These are phyloP conservation scores for Picea abies DNA, from an alignment of 83 land plant genomes.

Conservation along the genomic window DNA sequence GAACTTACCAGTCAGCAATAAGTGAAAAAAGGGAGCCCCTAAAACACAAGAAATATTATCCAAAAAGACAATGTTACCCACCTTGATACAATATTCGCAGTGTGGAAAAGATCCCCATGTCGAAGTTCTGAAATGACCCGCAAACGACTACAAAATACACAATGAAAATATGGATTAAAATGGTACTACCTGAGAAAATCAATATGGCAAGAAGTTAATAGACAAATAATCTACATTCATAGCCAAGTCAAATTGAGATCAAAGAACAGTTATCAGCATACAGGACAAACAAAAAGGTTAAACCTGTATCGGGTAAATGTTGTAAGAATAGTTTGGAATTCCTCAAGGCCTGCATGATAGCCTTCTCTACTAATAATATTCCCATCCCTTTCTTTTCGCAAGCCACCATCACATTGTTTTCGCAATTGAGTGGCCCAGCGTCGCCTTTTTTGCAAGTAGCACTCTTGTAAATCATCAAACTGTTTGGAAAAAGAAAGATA, in stretches of 20 bases:
- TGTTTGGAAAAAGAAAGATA: conserved; percentile 25
- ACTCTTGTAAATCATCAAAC: conserved; percentile 98
- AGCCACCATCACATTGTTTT: conserved; percentile 27
- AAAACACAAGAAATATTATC: not conserved
- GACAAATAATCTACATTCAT: conserved; percentile 1
- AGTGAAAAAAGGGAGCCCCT: not conserved
- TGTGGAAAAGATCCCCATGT: conserved; percentile 89
- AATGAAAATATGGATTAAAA: not conserved
- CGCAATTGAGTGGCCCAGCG: conserved; percentile 36
- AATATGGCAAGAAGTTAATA: not conserved
- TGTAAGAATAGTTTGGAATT: conserved; percentile 84
- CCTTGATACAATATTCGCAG: conserved; percentile 99
- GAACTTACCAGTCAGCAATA: not conserved
- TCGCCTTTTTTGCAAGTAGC: conserved; percentile 86
- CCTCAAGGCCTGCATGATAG: conserved; percentile 80
- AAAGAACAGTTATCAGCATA: not conserved
- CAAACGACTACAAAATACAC: conserved; percentile 65
- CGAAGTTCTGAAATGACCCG: conserved; percentile 93
- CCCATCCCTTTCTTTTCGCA: conserved; percentile 45
- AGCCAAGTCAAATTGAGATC: conserved; percentile 10
- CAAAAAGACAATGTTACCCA: conserved; percentile 17
- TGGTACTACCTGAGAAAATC: not conserved
- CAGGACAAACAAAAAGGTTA: not conserved
- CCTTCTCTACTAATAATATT: conserved; percentile 55
- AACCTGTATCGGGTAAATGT: conserved; percentile 97